Evolutionary conservation across 2,329 filamentous ascomycete genomes (phyloP), one percentile per base, ranked within the genome.

Genomic region (Claviceps digitariae): DNA sequence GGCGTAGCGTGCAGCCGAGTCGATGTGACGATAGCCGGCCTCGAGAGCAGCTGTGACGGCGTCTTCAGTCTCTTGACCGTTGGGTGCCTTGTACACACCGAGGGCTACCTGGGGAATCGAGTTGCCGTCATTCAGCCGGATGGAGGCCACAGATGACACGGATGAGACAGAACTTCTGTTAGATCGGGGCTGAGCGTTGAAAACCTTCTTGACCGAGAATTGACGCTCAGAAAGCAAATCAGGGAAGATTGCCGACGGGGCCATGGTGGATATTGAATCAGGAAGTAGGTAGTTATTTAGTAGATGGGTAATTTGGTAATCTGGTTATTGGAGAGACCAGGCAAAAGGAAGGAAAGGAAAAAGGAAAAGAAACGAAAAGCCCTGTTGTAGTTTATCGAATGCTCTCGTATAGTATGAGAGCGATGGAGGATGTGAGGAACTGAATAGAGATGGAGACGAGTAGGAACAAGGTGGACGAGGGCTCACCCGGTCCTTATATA

Each of bases 101-200:
- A 75, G 67, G 40, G 72, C 73, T 29, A 76, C 62, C 52, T 72
- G 58, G 46, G 86, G 86, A 51, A 90, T 86, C 53, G 77, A 74
- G 59, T 79, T 79, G 56, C 84, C 84, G 70, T 90, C 83, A 62
- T 85, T 87, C 56, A 90, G 74, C 68, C 81, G 84, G 56, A 88
- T 68, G 50, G 70, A 66, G 27, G 57, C 59, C 40, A 60, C 56
- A 4, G 70, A 66, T 31, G 56, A 56, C 20, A 60, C 57, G 1
- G 55, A 55, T 3, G 62, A 61, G 52, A 62, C 53, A 20, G 61
- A 64, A 56, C 54, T 59, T 56, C 60, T 61, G 52, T 63, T 56
- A 50, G 59, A 57, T 54, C 61, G 59, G 50, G 27, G 56, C 51
- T 60, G 58, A 38, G 57, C 17, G 29, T 50, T 23, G 4, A 59